phyloP scores from a whole-genome alignment of 306 rosid genomes.

The Prunus davidiana region DNA sequence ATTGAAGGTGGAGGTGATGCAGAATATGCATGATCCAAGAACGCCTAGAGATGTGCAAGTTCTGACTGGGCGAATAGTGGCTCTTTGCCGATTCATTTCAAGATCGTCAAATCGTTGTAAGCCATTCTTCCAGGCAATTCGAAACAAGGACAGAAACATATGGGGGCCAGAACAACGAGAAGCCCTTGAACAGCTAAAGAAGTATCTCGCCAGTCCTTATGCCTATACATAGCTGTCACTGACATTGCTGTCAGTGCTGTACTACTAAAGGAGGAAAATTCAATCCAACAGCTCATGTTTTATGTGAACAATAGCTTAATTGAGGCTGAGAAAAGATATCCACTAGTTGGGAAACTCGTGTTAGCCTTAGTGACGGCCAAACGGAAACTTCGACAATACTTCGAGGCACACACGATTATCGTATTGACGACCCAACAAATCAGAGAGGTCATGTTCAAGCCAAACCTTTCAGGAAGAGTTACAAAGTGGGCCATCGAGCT shows the following conservation, averaged over 20 bases:
- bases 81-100: background rate
- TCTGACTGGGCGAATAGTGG: background rate
- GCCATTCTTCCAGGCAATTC: too few relatives aligned
- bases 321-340: background rate
- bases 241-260: fast-evolving
- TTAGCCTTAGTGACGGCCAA: background rate
- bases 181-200: background rate
- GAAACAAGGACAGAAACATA: too few relatives aligned
- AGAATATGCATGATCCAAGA: background rate
- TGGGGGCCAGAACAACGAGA: too few relatives aligned
- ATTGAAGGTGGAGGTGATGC: background rate
- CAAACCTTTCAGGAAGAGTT: background rate
- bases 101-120: too few relatives aligned
- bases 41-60: background rate
- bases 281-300: background rate
- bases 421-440: background rate
- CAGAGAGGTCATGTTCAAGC: background rate
- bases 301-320: background rate
- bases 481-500: background rate
- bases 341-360: background rate
- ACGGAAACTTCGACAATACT: background rate
- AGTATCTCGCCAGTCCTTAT: background rate
- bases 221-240: fast-evolving
- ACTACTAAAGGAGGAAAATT: background rate
- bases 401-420: background rate